Base-by-base conservation (phyloP, 2,329 filamentous ascomycete genomes). In the Fusarium drepaniforme region DNA sequence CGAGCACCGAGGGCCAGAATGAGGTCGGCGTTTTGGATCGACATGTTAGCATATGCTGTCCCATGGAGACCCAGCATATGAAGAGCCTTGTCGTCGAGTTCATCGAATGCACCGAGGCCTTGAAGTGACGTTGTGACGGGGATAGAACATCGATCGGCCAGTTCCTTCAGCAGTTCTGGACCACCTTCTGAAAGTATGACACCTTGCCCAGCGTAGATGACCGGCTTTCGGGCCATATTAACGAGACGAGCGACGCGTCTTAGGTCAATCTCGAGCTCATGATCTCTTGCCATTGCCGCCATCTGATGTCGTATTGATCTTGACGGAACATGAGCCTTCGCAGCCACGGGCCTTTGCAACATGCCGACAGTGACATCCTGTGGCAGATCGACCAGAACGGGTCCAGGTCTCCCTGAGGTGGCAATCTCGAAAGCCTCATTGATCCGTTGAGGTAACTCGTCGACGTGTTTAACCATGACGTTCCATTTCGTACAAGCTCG, bases 41-140 rank as follows among this genome's bases (percentile, higher is more conserved):
- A 91, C 93, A 98, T 95, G 88, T 99, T 99, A 82, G 97, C 97
- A 81, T 97, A 99, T 8, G 95, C 96, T 8, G 96, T 93, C 71
- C 97, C 97, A 87, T 98, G 96, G 96, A 98, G 98, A 75, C 97
- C 97, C 30, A 98, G 91, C 97, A 99, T 99, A 86, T 98, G 96
- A 61, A 98, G 89, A 53, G 96, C 93, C 90, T 98, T 98, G 76
- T 95, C 91, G 80, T 98, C 95, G 11, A 97, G 90, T 86, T 98
- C 97, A 80, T 98, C 96, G 77, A 93, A 98, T 23, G 91, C 94
- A 78, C 97, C 97, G 11, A 99, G 91, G 78, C 96, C 97, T 80
- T 98, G 96, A 8, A 99, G 92, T 64, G 97, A 98, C 28, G 97
- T 98, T 16, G 96, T 98, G 49, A 99, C 97, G 58, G 97, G 97